Evolutionary conservation across 352 stramenopile genomes (phyloP).

Genomic region (Phytophthora litchii): DNA sequence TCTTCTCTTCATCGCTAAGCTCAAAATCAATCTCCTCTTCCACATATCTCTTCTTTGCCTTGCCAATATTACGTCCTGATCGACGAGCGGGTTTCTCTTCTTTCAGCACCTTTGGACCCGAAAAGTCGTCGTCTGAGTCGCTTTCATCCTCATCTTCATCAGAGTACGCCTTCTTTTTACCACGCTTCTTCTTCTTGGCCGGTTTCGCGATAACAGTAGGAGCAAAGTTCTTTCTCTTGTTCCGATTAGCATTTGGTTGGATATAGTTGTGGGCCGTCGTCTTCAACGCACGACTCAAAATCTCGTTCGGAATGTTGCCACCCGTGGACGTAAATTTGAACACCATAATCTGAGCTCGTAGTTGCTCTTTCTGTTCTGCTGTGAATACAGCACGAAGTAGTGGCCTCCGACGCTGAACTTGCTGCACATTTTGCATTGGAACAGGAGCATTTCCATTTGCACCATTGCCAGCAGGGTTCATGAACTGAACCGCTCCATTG

Average conservation of each 20-base stretch:
- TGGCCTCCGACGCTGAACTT: constrained; percentile 51
- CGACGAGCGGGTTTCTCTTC: constrained; percentile 68
- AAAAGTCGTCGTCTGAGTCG: constrained; percentile 63
- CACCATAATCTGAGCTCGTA: constrained; percentile 91
- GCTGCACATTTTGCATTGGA: constrained; percentile 61
- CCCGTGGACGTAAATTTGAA: constrained; percentile 90
- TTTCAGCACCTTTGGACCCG: constrained; percentile 39
- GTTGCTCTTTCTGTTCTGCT: constrained; percentile 86
- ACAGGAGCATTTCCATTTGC: constrained; percentile 47
- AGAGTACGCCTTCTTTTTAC: constrained; percentile 61
- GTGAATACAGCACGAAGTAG: constrained; percentile 69
- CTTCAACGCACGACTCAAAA: constrained; percentile 72
- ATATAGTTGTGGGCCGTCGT: constrained; percentile 65
- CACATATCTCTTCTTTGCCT: constrained; percentile 88
- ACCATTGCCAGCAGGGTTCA: constrained; percentile 75
- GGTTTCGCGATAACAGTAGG: constrained; percentile 60
- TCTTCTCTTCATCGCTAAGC: constrained; percentile 80
- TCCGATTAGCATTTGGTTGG: constrained; percentile 60
- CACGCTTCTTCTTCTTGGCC: constrained; percentile 73
- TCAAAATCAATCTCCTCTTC: constrained; percentile 81
- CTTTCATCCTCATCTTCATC: constrained; percentile 85
- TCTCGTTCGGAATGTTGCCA: constrained; percentile 76
- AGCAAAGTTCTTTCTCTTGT: constrained; percentile 81
- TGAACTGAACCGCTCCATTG: constrained; percentile 78
- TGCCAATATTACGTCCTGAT: constrained; percentile 83